Evolutionary conservation across 2,329 filamentous ascomycete species (phyloP), one percentile per base, ranked within the genome.

Genomic region (Aspergillus melleus): DNA sequence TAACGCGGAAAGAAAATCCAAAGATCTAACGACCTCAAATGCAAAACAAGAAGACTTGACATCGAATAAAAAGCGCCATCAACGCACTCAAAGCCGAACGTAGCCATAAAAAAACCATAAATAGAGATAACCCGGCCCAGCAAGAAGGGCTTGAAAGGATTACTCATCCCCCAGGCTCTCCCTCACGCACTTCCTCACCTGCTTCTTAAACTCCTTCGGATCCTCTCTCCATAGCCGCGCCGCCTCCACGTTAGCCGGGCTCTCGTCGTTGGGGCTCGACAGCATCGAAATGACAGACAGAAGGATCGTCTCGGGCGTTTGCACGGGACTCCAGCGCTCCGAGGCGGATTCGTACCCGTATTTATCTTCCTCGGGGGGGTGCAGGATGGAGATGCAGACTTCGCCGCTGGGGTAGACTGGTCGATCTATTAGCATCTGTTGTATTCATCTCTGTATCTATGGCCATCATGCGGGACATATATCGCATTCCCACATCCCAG

Each of bases 351-450:
- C 95, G 80, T 99, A 99, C 55, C 94, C 94, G 77, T 90, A 95
- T 72, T 91, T 88, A 73, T 99, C 95, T 72, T 97, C 93, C 79
- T 91, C 93, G 4, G 95, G 94, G 12, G 94, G 91, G 76, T 99
- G 95, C 47, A 99, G 84, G 79, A 99, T 99, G 49, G 91, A 96
- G 76, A 99, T 98, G 83, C 95, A 99, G 59, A 99, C 91, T 66
- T 89, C 87, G 70, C 95, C 95, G 72, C 86, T 87, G 8, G 86
- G 81, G 80, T 97, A 98, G 74, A 99, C 86, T 86, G 65, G 9
- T 30, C 32, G n/a, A 12, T 36, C 4, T 36, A 14, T 36, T 36
- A 36, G 10, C 16, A 4, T 36, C 14, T 36, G 26, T 1, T 26
- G 24, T 26, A 26, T 26, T 5, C 6, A 5, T 26, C 44, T n/a